Base-by-base conservation (phyloP, 768 basidiomycete genomes). In the Xerocomellus intermedius region DNA sequence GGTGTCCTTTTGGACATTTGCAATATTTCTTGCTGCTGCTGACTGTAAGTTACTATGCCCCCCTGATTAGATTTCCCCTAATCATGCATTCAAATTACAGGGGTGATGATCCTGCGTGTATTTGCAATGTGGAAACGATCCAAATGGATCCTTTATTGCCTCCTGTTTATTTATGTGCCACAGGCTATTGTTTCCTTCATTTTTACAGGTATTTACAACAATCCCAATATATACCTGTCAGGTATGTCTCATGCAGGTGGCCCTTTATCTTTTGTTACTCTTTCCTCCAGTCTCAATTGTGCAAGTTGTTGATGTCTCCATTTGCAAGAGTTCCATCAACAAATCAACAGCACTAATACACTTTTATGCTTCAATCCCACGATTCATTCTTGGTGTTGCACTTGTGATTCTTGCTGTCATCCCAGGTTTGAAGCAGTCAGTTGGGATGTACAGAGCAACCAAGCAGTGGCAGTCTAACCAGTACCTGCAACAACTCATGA, bases 391-490 rank as follows among this genome's bases (percentile, higher is more conserved):
- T 1, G 24, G 49, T 7, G 14, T 5, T 7, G 1, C 22, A 2
- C 42, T 60, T n/a, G 41, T 54, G 2, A 24, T 19, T 35, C 33
- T 60, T 2, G 57, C 45, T 14, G 1, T 48, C 13, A 3, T 14
- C 8, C 38, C 19, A 39, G 51, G 46, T 13, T 19, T 44, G 16
- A 39, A 10, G 26, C 5, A 41, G 5, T 54, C 49, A 1, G 0
- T 60, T 9, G 17, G 24, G 5, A 54, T 55, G 38, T 50, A 59
- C 49, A 54, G 7, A 22, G 49, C 49, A 14, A 58, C 45, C 0
- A 45, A 32, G 17, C 39, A 10, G 12, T 60, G 52, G 59, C 59
- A 51, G 8, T 37, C 21, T 19, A 60, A 60, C 17, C 35, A 17
- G 17, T 58, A 51, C 16, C 42, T 60, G 38, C 33, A 32, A 35